phyloP scores from a whole-genome alignment of 2,329 filamentous ascomycete species.

The Neonectria neomacrospora region DNA sequence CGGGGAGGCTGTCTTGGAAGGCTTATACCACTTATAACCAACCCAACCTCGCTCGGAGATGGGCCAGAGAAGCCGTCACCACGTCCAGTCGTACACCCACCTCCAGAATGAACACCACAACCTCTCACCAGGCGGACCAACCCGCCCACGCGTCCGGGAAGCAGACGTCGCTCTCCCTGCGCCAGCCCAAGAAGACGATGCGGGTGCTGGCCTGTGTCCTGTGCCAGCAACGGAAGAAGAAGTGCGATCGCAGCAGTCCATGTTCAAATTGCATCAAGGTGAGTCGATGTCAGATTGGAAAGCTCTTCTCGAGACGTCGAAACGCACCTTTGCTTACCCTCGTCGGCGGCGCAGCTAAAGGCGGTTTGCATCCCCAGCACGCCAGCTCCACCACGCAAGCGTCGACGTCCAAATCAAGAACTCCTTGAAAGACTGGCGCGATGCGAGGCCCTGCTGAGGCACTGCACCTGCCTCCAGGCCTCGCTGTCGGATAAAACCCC shows the following conservation, averaged over 20 bases:
- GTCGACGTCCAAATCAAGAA: conserved; percentile 45
- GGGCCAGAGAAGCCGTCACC: background rate
- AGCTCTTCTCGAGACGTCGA: no score
- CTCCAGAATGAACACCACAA: conserved; percentile 11
- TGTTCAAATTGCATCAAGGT: conserved; percentile 47
- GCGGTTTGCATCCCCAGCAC: conserved; percentile 41
- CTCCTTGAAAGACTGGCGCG: conserved; percentile 41
- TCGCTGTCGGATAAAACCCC: conserved; percentile 30
- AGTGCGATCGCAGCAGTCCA: conserved; percentile 47
- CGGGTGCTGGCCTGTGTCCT: conserved; percentile 43
- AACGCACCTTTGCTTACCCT: background rate
- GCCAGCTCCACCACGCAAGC: conserved; percentile 46
- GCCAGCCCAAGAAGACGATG: conserved; percentile 27
- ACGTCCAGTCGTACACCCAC: background rate
- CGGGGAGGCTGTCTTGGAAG: background rate
- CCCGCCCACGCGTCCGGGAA: conserved; percentile 19
- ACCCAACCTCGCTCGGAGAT: background rate
- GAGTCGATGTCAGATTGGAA: background rate
- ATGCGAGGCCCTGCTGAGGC: conserved; percentile 41
- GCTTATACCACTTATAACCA: conserved; percentile 11
- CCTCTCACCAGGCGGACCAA: conserved; percentile 7
- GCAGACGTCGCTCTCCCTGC: conserved; percentile 22
- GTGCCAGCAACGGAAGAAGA: conserved; percentile 50
- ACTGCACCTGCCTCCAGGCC: conserved; percentile 40
- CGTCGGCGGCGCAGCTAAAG: conserved; percentile 35